Evolutionary conservation across 1,139 yeast species (phyloP), one percentile per base, ranked within the genome.

Genomic region (Scheffersomyces illinoinensis): DNA sequence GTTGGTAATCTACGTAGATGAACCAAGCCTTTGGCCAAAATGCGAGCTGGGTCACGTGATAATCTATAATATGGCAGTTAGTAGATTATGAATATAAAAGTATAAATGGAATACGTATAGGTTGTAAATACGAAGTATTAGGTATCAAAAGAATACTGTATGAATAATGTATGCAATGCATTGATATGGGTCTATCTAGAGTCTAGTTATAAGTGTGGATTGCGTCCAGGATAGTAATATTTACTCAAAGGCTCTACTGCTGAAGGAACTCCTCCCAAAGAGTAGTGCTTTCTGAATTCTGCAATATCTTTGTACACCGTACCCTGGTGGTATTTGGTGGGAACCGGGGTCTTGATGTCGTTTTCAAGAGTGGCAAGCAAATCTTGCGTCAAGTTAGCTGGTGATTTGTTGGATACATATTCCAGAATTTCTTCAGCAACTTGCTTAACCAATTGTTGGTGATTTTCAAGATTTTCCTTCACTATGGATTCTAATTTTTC

Each of bases 161-260:
- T 8, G 17, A 10, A 33, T 33, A 33, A 12, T 33, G 43, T 33
- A 33, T 33, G 17, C 17, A 33, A 33, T 33, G 43, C 12, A 12
- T 12, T 33, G 43, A 17, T 33, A 33, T 8, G 17, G 17, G 10
- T 33, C 43, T 33, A 33, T 33, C 43, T 46, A 46, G 19, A n/a
- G 20, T 51, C 4, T 47, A 50, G 50, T 63, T 69, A 76, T 56
- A 75, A 68, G 65, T 75, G 78, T n/a, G 69, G 66, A 39, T 66
- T 69, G 12, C 72, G 77, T 21, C 61, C 66, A 8, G 71, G 72
- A 60, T 72, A 75, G 61, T 74, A 71, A 65, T 73, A 81, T 46
- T 70, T 70, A 6, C 69, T 57, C 56, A 80, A 70, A 1, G 75
- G 73, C 47, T 70, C 69, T 48, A 75, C 74, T 6, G 83, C 79